phyloP scores from a whole-genome alignment of 1,139 yeast species.

The Protomyces gravidus region DNA sequence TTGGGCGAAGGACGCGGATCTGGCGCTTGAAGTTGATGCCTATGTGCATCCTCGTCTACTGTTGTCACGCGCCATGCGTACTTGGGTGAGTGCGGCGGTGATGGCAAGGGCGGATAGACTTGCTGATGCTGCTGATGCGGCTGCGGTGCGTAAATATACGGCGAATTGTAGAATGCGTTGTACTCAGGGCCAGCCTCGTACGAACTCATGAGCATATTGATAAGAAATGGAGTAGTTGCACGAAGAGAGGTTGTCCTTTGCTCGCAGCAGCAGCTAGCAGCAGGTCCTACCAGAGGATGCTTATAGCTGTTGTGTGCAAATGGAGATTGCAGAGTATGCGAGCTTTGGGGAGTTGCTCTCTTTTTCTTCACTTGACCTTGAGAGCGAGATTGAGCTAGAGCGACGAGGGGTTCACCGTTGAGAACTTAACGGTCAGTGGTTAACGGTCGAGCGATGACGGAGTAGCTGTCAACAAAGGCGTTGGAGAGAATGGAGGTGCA shows the following conservation, averaged over 20 bases:
- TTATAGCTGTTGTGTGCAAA: neutral
- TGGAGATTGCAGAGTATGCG: conserved; percentile 1
- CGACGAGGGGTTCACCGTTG: neutral
- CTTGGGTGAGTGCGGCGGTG: conserved; percentile 23
- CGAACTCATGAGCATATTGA: neutral
- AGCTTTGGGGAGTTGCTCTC: neutral
- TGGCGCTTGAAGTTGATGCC: conserved; percentile 4
- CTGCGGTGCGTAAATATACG: conserved; percentile 5
- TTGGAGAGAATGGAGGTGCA: neutral
- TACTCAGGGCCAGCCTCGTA: conserved; percentile 20
- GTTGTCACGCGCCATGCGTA: conserved; percentile 27
- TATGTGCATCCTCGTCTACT: conserved; percentile 24
- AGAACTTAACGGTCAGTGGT: neutral
- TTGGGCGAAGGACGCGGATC: conserved; percentile 15
- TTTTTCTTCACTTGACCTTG: neutral
- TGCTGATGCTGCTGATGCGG: neutral
- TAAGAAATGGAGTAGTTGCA: neutral
- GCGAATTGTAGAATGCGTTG: conserved; percentile 17
- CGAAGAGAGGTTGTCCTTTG: neutral
- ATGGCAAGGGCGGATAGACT: conserved; percentile 16
- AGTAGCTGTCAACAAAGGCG: neutral
- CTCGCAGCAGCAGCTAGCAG: no score
- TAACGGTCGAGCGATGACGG: neutral
- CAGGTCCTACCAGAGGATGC: conserved; percentile 24
- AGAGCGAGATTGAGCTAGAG: neutral